A percentile compares a stretch with the other conserved stretches of the same genome.
These are phyloP conservation scores for Aciculosporium take DNA, from an alignment of 2,329 filamentous ascomycete genomes.

Conservation along the genomic window DNA sequence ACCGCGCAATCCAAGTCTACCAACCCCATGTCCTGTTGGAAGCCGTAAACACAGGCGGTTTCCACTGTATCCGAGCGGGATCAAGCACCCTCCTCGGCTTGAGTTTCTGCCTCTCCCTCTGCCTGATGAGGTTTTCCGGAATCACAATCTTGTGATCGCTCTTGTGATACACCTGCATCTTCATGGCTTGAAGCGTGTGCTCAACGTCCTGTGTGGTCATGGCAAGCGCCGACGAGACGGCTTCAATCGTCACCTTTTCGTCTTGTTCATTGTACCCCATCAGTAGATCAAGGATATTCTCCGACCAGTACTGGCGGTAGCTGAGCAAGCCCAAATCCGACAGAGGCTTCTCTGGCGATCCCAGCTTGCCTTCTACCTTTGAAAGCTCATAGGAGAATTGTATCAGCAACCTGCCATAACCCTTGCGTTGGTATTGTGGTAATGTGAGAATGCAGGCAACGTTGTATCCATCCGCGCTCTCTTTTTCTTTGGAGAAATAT, in stretches of 20 bases:
- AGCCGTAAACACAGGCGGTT: slow-evolving; percentile 86
- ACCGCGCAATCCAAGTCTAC: slow-evolving; percentile 29
- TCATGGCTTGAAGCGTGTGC: slow-evolving; percentile 82
- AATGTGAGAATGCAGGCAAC: slow-evolving; percentile 94
- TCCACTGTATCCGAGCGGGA: slow-evolving; percentile 73
- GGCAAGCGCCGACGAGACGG: slow-evolving; percentile 61
- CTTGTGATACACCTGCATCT: slow-evolving; percentile 92
- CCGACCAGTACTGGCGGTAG: slow-evolving; percentile 96
- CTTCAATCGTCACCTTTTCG: slow-evolving; percentile 70
- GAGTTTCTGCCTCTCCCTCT: slow-evolving; percentile 63
- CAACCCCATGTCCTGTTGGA: slow-evolving; percentile 90
- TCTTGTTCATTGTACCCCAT: slow-evolving; percentile 54
- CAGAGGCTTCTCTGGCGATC: slow-evolving; percentile 90
- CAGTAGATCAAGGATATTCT: slow-evolving; percentile 82
- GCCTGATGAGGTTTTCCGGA: slow-evolving; percentile 66
- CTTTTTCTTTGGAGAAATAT: slow-evolving; percentile 99
- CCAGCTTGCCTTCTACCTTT: slow-evolving; percentile 87
- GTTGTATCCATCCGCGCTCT: slow-evolving; percentile 93
- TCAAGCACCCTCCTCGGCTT: slow-evolving; percentile 71
- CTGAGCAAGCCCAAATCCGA: slow-evolving; percentile 86
- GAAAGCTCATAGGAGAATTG: slow-evolving; percentile 96
- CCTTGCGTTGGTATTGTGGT: slow-evolving; percentile 90
- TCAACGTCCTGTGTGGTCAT: slow-evolving; percentile 98
- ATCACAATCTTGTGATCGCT: slow-evolving; percentile 94
- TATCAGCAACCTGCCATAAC: slow-evolving; percentile 84